Evolutionary conservation across 805 yeast genomes (phyloP).

Genomic region (Spathaspora gorwiae): DNA sequence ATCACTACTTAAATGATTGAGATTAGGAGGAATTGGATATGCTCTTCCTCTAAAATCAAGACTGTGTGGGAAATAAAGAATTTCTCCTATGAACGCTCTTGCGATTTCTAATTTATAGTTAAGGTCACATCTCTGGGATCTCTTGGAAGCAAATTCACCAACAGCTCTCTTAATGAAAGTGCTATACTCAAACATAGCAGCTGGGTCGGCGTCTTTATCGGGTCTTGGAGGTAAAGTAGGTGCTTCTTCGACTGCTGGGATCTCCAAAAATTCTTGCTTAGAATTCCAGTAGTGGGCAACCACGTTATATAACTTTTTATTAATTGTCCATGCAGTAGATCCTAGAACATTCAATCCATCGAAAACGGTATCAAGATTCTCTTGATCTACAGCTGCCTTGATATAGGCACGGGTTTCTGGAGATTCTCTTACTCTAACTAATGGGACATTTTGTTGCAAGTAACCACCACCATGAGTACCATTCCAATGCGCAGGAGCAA

Average conservation of each 20-base stretch:
- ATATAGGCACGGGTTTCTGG: conserved; percentile 89
- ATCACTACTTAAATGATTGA: conserved; percentile 78
- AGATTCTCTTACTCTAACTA: conserved; percentile 77
- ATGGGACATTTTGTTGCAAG: conserved; percentile 52
- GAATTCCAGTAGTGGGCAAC: conserved; percentile 83
- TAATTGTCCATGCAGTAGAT: conserved; percentile 87
- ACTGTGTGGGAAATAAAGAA: conserved; percentile 73
- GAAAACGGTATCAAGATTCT: conserved; percentile 61
- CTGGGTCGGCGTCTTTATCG: conserved; percentile 74
- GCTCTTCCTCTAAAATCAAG: conserved; percentile 83
- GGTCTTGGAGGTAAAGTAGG: conserved; percentile 43
- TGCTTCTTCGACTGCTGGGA: conserved; percentile 44
- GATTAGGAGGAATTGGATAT: conserved; percentile 75
- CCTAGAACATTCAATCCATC: conserved; percentile 85
- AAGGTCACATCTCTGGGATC: conserved; percentile 89
- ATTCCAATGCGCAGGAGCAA: conserved; percentile 86
- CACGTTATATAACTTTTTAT: conserved; percentile 61
- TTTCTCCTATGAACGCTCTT: conserved; percentile 78
- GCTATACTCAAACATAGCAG: conserved; percentile 57
- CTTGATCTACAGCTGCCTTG: conserved; percentile 73
- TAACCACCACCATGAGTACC: conserved; percentile 84
- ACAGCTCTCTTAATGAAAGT: conserved; percentile 42
- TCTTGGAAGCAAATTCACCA: conserved; percentile 58
- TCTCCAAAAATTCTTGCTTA: conserved; percentile 71
- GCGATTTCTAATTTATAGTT: conserved; percentile 95